Evolutionary conservation across 148 eudicot species (phyloP), one percentile per base, ranked within the genome.

Genomic region (Cornus kousa): DNA sequence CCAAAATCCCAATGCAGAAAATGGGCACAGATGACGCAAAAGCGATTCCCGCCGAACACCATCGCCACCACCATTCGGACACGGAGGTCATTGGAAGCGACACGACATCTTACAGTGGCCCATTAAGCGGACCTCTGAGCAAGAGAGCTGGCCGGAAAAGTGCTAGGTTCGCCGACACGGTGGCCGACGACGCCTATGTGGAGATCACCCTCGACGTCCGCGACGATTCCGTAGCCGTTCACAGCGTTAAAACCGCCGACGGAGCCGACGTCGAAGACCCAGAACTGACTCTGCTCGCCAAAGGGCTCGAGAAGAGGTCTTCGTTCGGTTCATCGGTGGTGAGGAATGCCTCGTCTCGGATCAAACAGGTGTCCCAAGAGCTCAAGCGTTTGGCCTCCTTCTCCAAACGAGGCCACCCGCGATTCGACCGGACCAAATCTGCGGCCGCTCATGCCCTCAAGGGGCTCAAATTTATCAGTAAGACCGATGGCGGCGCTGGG

Each of bases 141-240:
- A 87, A 83, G 79, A 70, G 79, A 23, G 74, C 78, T 12, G 70
- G 81, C 32, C 48, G 77, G 9, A 89, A 87, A 66, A 83, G 86
- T 28, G 90, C 92, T 0, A 68, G 88, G 19, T 89, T 87, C 3
- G 8, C 73, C 76, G 16, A 12, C 37, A 57, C 46, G 62, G 68
- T 6, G 55, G 33, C 60, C 28, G 77, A 72, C 35, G 85, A 79
- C 17, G 82, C 73, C 14, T 88, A 86, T 50, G 88, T 89, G 16
- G 91, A 89, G 50, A 89, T 87, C 81, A 89, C 89, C 9, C 87
- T 89, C 59, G 91, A 89, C 74, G 88, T 89, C 19, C 82, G 85
- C 11, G 91, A 87, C 2, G 91, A 89, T 80, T 77, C 82, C 8
- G 88, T 89, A 73, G 91, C 88, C 9, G 89, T 89, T 12, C 91